Conservation (phyloP, 2,329 filamentous ascomycete genomes). For the Talaromyces sp. region DNA sequence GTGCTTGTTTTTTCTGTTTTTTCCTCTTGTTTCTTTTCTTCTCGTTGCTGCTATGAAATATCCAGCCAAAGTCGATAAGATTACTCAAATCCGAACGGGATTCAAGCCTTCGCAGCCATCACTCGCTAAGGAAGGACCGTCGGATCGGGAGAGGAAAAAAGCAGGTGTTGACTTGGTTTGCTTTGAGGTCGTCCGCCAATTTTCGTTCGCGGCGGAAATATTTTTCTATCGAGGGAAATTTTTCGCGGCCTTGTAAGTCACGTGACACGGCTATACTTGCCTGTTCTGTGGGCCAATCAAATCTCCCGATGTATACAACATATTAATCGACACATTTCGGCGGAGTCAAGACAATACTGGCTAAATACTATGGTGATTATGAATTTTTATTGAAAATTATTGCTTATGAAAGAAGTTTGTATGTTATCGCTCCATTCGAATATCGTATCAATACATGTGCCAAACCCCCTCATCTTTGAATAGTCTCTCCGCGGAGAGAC, state of each 20-base stretch:
- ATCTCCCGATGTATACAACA: not conserved
- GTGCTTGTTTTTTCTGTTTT: not conserved
- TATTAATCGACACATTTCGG: not conserved
- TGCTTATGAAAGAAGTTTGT: too few species aligned
- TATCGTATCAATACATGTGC: too few species aligned
- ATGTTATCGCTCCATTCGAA: too few species aligned
- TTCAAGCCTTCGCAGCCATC: slow-evolving; percentile 8
- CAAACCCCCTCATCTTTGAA: too few species aligned
- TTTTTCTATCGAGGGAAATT: slow-evolving; percentile 18
- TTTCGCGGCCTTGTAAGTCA: slow-evolving; percentile 16
- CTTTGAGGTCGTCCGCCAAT: not conserved
- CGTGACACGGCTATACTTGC: slow-evolving; percentile 18
- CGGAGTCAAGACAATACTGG: too few species aligned
- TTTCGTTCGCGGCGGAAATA: slow-evolving; percentile 21
- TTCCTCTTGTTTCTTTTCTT: not conserved
- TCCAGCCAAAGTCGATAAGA: not conserved
- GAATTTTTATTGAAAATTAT: too few species aligned
- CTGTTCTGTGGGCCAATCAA: not conserved
- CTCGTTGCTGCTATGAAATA: not conserved
- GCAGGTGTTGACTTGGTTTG: not conserved
- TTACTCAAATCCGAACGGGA: not conserved
- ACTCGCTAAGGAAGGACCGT: not conserved
- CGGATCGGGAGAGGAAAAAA: not conserved
- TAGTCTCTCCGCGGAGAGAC: too few species aligned
- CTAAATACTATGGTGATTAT: not conserved